These are phyloP conservation scores for Laguncularia racemosa DNA, from an alignment of 345 rosid genomes.

Conservation along the genomic window DNA sequence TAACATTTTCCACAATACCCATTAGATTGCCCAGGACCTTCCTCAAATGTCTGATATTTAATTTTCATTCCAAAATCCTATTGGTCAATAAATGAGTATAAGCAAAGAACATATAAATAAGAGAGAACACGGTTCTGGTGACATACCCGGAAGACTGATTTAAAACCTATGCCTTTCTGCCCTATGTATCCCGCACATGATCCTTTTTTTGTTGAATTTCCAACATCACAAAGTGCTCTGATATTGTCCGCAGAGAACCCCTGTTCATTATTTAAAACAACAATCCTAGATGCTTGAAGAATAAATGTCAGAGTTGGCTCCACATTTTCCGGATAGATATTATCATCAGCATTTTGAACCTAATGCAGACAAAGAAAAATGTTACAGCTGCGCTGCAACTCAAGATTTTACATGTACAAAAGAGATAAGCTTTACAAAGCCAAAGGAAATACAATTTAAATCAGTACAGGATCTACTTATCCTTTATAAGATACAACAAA, in stretches of 20 bases:
- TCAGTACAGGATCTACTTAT: too few species aligned
- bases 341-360: conserved; percentile 99
- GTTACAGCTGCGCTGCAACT: background rate
- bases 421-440: too few species aligned
- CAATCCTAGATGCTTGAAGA: conserved; percentile 65
- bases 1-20: too few species aligned
- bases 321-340: conserved; percentile 53
- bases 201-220: conserved; percentile 89
- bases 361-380: conserved; percentile 33
- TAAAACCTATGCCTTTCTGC: conserved; percentile 98
- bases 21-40: too few species aligned
- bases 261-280: conserved; percentile 77
- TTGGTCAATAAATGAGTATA: background rate
- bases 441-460: too few species aligned
- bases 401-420: too few species aligned
- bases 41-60: background rate
- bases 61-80: too few species aligned
- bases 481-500: too few species aligned
- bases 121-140: background rate
- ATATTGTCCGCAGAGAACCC: conserved; percentile 85
- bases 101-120: conserved; percentile 2
- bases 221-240: conserved; percentile 95
- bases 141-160: conserved; percentile 95
- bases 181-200: conserved; percentile 80
- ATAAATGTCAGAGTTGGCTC: conserved; percentile 84